These are phyloP conservation scores for Paramyrothecium sp. DNA, from an alignment of 2,329 filamentous ascomycete species.

Conservation along the genomic window DNA sequence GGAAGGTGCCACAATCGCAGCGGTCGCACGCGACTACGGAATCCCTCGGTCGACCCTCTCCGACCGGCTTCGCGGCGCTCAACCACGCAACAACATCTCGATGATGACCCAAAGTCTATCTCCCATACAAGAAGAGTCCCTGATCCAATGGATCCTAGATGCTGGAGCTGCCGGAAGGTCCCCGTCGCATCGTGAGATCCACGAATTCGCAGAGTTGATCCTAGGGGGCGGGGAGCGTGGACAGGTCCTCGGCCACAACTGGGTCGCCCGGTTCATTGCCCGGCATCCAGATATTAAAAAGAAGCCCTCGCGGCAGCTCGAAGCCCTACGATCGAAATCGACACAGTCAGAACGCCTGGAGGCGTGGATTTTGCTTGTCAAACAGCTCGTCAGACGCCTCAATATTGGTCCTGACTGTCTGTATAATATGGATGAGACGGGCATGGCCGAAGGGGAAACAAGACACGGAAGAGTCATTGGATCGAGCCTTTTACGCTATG, in stretches of 20 bases:
- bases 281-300: neutral
- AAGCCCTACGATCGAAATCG: neutral
- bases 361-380: neutral
- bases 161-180: neutral
- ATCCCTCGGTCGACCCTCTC: too few species aligned
- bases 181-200: neutral
- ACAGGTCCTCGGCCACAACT: neutral
- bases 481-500: neutral
- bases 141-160: neutral
- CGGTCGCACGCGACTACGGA: too few species aligned
- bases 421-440: neutral
- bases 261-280: neutral
- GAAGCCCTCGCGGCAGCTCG: neutral
- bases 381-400: neutral
- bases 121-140: neutral
- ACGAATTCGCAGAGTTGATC: neutral
- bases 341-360: neutral
- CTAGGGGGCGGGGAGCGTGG: too few species aligned
- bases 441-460: neutral
- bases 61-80: too few species aligned
- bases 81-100: too few species aligned
- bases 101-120: neutral
- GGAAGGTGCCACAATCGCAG: too few species aligned
- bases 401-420: neutral
- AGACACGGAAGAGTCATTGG: neutral